Evolutionary conservation across 2,329 filamentous ascomycete species (phyloP).

Genomic region (Calonectria hongkongensis): DNA sequence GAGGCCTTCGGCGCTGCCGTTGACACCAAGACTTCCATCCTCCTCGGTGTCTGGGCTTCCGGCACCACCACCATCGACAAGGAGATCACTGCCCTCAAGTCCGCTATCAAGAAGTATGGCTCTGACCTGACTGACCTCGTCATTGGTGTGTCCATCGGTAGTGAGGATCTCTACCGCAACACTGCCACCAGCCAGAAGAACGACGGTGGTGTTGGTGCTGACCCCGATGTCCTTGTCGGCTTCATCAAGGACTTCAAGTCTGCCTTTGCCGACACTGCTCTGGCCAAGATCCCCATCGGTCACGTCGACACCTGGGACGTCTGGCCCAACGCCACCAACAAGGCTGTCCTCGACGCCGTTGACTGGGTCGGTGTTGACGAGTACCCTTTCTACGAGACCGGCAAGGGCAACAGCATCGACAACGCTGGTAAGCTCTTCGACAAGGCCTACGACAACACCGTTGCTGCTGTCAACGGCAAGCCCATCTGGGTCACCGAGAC

Average conservation of each 20-base stretch:
- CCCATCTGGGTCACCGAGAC: conserved; percentile 79
- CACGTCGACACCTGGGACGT: conserved; percentile 83
- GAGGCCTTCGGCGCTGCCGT: conserved; percentile 85
- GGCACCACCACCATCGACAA: conserved; percentile 72
- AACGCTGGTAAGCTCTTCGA: conserved; percentile 74
- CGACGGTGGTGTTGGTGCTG: conserved; percentile 76
- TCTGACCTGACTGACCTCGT: conserved; percentile 72
- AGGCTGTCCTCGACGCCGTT: conserved; percentile 75
- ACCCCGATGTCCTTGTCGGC: conserved; percentile 74
- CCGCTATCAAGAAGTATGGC: conserved; percentile 73
- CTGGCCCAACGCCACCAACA: conserved; percentile 76
- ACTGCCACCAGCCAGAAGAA: conserved; percentile 77
- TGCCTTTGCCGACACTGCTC: conserved; percentile 69
- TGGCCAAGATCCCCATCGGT: conserved; percentile 72
- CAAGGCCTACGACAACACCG: conserved; percentile 65
- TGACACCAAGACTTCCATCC: conserved; percentile 74
- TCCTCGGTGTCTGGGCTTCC: conserved; percentile 79
- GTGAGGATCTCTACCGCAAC: conserved; percentile 80
- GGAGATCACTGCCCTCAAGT: conserved; percentile 76
- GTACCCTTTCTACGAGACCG: conserved; percentile 80
- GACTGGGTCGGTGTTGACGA: conserved; percentile 81
- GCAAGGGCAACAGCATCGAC: conserved; percentile 73
- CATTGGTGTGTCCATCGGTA: conserved; percentile 79
- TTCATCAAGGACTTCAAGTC: conserved; percentile 81
- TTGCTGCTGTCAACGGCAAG: conserved; percentile 69